These are phyloP conservation scores for Ailanthus altissimus DNA, from an alignment of 345 rosid species.

Conservation along the genomic window DNA sequence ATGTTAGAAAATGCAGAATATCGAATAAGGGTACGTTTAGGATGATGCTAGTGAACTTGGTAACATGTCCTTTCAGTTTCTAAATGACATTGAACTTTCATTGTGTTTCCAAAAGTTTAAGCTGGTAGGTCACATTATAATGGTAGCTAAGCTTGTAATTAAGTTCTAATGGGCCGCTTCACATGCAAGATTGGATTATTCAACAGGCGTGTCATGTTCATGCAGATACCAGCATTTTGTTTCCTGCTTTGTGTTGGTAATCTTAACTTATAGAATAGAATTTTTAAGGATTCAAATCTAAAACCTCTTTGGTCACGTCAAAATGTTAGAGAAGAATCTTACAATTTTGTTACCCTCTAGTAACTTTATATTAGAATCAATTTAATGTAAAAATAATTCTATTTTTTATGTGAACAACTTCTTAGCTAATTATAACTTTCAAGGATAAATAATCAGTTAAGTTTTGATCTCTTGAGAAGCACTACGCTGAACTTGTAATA, in stretches of 20 bases:
- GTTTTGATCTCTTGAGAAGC: background rate
- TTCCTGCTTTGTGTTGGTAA: background rate
- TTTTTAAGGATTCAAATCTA: background rate
- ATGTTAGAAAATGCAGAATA: background rate
- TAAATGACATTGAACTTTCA: no score
- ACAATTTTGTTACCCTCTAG: background rate
- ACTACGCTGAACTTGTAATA: slow-evolving; percentile 1
- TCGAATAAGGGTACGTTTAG: no score
- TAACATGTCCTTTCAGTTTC: no score
- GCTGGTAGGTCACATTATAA: no score
- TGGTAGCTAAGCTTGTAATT: no score
- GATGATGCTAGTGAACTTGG: no score
- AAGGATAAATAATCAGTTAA: background rate
- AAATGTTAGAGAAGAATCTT: background rate
- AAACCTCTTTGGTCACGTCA: no score
- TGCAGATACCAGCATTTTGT: background rate
- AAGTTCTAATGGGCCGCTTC: background rate
- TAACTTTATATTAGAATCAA: background rate
- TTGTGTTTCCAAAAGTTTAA: no score
- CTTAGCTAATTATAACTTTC: background rate
- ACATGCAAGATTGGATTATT: background rate
- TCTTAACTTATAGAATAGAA: background rate
- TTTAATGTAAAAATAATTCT: background rate
- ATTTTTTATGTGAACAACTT: background rate
- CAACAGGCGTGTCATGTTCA: background rate